Evolutionary conservation across 1,284 basidiomycete species (phyloP).

Genomic region (Agaricales sp.): DNA sequence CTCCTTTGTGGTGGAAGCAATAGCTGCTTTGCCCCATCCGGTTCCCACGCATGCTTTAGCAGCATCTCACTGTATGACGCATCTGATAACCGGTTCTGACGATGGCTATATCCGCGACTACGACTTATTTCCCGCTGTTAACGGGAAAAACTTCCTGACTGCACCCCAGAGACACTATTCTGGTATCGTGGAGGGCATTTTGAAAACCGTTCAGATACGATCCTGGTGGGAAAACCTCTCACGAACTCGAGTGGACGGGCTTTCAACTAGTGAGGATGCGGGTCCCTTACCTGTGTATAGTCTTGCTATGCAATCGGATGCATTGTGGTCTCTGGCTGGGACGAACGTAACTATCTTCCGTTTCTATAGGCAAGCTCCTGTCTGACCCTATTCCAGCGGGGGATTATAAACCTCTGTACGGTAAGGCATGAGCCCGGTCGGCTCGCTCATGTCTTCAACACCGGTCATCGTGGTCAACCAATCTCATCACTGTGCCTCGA

Average conservation of each 20-base stretch:
- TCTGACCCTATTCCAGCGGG: constrained; percentile 38
- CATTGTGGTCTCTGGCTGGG: constrained; percentile 82
- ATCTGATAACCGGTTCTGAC: constrained; percentile 84
- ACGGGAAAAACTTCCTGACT: constrained; percentile 81
- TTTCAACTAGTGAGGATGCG: constrained; percentile 32
- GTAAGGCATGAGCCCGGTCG: constrained; percentile 88
- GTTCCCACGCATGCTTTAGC: constrained; percentile 81
- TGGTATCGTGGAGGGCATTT: constrained; percentile 84
- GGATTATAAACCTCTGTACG: constrained; percentile 85
- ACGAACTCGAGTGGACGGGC: constrained; percentile 19
- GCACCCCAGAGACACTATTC: constrained; percentile 86
- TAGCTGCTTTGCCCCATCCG: constrained; percentile 87
- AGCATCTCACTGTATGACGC: constrained; percentile 79
- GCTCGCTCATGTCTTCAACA: constrained; percentile 63
- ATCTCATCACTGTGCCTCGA: constrained; percentile 82
- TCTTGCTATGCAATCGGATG: constrained; percentile 82
- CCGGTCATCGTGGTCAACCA: constrained; percentile 53
- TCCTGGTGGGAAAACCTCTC: constrained; percentile 85
- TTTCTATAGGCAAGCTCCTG: too few species aligned
- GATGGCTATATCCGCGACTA: constrained; percentile 93
- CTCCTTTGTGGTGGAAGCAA: constrained; percentile 83
- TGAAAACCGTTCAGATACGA: constrained; percentile 80
- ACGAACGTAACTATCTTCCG: constrained; percentile 74
- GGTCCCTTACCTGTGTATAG: constrained; percentile 73
- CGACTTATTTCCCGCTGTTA: constrained; percentile 84